Percentiles rank a stretch among this genome's conserved stretches.
These are phyloP conservation scores for Phytophthora idaei DNA, from an alignment of 352 stramenopile genomes.

Conservation along the genomic window DNA sequence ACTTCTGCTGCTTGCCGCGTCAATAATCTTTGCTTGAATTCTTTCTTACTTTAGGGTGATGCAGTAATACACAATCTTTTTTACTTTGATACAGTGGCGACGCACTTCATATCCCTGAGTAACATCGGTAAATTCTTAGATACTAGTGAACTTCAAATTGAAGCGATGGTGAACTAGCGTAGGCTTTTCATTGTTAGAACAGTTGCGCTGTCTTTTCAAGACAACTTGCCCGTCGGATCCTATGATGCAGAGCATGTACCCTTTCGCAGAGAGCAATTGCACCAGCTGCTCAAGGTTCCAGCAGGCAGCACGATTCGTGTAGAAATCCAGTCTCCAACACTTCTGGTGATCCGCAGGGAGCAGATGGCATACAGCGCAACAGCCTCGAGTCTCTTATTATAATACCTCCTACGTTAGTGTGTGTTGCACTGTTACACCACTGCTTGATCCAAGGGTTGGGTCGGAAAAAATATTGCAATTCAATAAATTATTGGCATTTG, in stretches of 20 bases:
- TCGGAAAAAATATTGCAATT: too few species aligned
- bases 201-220: not conserved
- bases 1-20: slow-evolving; percentile 2
- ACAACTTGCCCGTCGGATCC: not conserved
- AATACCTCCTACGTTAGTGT: too few species aligned
- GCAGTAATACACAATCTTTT: slow-evolving; percentile 15
- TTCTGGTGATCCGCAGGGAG: not conserved
- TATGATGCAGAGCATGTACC: not conserved
- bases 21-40: slow-evolving; percentile 11
- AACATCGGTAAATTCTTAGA: too few species aligned
- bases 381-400: not conserved
- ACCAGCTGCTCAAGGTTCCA: not conserved
- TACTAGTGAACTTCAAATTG: too few species aligned
- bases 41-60: slow-evolving; percentile 17
- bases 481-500: too few species aligned
- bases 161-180: not conserved
- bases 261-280: slow-evolving; percentile 5
- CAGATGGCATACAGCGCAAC: not conserved
- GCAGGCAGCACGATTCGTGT: not conserved
- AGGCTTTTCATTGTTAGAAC: slow-evolving; percentile 2
- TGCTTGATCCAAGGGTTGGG: too few species aligned
- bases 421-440: too few species aligned
- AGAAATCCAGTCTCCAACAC: not conserved
- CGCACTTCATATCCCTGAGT: too few species aligned
- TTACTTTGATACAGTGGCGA: slow-evolving; percentile 2